Percentiles rank a stretch among this genome's conserved stretches.
These are phyloP conservation scores for Geotrichum reessii DNA, from an alignment of 1,139 yeast genomes.

Conservation along the genomic window DNA sequence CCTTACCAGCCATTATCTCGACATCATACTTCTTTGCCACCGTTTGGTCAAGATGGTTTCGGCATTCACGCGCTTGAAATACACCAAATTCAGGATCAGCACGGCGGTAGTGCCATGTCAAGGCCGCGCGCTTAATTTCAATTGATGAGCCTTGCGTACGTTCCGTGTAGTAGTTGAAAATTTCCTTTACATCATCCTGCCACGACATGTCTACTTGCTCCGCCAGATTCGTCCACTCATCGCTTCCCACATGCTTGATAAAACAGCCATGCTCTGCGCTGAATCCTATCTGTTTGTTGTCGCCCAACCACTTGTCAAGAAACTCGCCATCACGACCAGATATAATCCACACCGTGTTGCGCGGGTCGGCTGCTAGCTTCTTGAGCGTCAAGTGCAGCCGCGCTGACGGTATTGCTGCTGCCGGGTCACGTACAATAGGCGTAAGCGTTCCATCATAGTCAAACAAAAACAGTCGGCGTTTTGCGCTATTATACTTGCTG, in stretches of 20 bases:
- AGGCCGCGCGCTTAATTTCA: constrained; percentile 86
- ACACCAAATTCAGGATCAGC: constrained; percentile 90
- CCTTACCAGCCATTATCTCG: constrained; percentile 97
- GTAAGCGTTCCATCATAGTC: constrained; percentile 97
- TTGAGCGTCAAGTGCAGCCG: constrained; percentile 57
- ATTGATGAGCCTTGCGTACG: constrained; percentile 86
- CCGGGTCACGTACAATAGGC: constrained; percentile 92
- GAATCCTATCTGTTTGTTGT: constrained; percentile 57
- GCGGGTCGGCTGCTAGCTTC: constrained; percentile 63
- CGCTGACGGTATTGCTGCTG: constrained; percentile 94
- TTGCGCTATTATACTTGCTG: constrained; percentile 50
- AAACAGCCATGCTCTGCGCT: constrained; percentile 98
- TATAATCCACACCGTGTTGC: constrained; percentile 88
- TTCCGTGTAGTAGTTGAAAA: constrained; percentile 70
- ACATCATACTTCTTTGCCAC: constrained; percentile 69
- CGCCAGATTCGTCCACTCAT: constrained; percentile 78
- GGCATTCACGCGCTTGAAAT: constrained; percentile 74
- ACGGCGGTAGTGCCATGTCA: constrained; percentile 96
- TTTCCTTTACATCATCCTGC: constrained; percentile 74
- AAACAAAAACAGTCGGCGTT: constrained; percentile 73
- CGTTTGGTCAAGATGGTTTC: constrained; percentile 54
- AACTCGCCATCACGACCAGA: constrained; percentile 93
- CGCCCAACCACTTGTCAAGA: constrained; percentile 83
- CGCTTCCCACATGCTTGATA: constrained; percentile 58
- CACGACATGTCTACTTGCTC: constrained; percentile 86